Conservation (phyloP, 148 eudicot species). For the Chenopodium berlandieri region DNA sequence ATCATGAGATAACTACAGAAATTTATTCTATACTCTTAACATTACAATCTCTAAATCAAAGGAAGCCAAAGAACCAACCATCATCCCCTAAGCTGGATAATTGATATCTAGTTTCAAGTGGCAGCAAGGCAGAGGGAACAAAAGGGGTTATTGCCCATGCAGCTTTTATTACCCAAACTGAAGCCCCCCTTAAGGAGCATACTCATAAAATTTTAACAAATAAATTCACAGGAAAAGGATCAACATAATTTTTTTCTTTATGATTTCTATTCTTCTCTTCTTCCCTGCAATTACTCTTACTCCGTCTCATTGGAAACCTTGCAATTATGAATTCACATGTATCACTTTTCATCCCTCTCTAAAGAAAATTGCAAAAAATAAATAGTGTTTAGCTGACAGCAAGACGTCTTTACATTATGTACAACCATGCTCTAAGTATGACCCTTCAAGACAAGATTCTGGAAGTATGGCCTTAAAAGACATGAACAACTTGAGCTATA, state of each 20-base stretch:
- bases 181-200: background rate
- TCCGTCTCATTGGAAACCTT: background rate
- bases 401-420: background rate
- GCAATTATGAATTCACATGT: background rate
- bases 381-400: no score
- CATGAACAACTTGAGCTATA: background rate
- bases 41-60: background rate
- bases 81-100: background rate
- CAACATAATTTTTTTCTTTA: background rate
- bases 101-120: background rate
- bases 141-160: background rate
- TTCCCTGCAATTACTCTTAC: background rate
- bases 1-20: background rate
- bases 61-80: background rate
- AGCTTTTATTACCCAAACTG: background rate
- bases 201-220: background rate
- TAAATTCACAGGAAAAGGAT: background rate
- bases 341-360: background rate
- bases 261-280: background rate
- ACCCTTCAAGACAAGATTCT: background rate
- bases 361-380: background rate
- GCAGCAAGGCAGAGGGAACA: background rate
- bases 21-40: background rate
- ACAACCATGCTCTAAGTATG: background rate
- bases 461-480: background rate